phyloP scores from a whole-genome alignment of 805 yeast species.

The Kurtzmaniella fragi region DNA sequence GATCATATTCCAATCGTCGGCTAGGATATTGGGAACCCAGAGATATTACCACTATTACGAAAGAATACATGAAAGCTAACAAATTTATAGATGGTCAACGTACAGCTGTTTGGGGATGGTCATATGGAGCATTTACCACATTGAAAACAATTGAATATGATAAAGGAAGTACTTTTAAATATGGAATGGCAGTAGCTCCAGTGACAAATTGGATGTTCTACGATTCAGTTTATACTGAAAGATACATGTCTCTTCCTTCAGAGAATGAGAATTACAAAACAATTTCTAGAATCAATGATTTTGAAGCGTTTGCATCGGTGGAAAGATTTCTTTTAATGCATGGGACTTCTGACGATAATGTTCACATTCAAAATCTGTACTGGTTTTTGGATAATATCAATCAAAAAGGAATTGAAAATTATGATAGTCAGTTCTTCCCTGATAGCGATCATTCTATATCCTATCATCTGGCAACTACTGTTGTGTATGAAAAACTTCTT shows the following conservation, averaged over 20 bases:
- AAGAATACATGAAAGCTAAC: slow-evolving; percentile 43
- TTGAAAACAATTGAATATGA: slow-evolving; percentile 85
- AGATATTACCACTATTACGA: slow-evolving; percentile 52
- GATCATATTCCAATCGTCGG: slow-evolving; percentile 48
- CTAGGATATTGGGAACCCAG: slow-evolving; percentile 77
- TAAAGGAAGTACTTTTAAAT: slow-evolving; percentile 66
- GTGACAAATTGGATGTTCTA: slow-evolving; percentile 92
- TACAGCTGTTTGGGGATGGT: slow-evolving; percentile 97
- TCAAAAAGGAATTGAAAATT: slow-evolving; percentile 53
- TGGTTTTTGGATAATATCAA: slow-evolving; percentile 69
- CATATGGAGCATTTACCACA: slow-evolving; percentile 93
- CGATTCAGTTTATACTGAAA: slow-evolving; percentile 90
- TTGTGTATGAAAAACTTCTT: slow-evolving; percentile 67
- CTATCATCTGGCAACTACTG: slow-evolving; percentile 71
- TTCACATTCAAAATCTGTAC: slow-evolving; percentile 86
- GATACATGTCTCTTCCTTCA: slow-evolving; percentile 86
- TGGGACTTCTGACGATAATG: slow-evolving; percentile 97
- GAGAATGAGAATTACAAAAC: slow-evolving; percentile 61
- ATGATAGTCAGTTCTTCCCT: slow-evolving; percentile 85
- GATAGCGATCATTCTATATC: slow-evolving; percentile 86
- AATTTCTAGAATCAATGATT: slow-evolving; percentile 50
- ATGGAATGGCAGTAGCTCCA: slow-evolving; percentile 96
- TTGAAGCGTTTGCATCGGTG: slow-evolving; percentile 47
- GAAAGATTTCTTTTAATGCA: slow-evolving; percentile 83
- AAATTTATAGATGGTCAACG: slow-evolving; percentile 51